Conservation (phyloP, 2,329 filamentous ascomycete species). For the Sporothrix protearum region DNA sequence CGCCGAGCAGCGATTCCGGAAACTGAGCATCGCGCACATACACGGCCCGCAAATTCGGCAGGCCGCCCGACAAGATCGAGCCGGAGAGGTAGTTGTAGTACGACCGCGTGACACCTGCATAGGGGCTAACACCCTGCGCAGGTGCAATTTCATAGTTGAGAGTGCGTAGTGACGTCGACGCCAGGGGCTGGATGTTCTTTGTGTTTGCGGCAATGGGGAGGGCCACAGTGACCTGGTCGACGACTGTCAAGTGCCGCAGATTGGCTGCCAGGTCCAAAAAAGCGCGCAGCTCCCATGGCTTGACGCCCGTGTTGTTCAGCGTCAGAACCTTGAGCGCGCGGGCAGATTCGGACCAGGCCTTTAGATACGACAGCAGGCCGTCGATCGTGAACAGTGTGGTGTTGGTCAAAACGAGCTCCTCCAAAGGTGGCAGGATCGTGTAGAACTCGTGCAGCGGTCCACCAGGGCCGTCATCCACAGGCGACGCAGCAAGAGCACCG, state of each 20-base stretch:
- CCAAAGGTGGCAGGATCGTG: slow-evolving; percentile 69
- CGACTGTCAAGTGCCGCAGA: slow-evolving; percentile 56
- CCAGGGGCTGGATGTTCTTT: slow-evolving; percentile 55
- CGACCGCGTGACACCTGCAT: slow-evolving; percentile 48
- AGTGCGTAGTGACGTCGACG: slow-evolving; percentile 64
- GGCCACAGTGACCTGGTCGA: slow-evolving; percentile 48
- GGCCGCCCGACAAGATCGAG: slow-evolving; percentile 71
- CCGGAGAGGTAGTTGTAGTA: slow-evolving; percentile 85
- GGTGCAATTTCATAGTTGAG: slow-evolving; percentile 81
- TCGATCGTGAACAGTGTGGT: slow-evolving; percentile 67
- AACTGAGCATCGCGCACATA: slow-evolving; percentile 86
- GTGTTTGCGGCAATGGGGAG: slow-evolving; percentile 48
- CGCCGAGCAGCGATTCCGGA: slow-evolving; percentile 68
- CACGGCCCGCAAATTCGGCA: slow-evolving; percentile 70
- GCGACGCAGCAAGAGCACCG: slow-evolving; percentile 59
- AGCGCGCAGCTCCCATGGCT: slow-evolving; percentile 57
- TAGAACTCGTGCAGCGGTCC: slow-evolving; percentile 45
- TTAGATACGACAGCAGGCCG: slow-evolving; percentile 68
- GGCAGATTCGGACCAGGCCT: slow-evolving; percentile 53
- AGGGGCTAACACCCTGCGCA: slow-evolving; percentile 54
- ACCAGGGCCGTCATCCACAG: background rate
- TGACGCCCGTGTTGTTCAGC: slow-evolving; percentile 68
- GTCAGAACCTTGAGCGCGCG: slow-evolving; percentile 63
- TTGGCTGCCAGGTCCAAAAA: slow-evolving; percentile 56
- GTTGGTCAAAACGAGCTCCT: slow-evolving; percentile 69